Conservation (phyloP, 2,329 filamentous ascomycete genomes). For the Monosporascus sp. region DNA sequence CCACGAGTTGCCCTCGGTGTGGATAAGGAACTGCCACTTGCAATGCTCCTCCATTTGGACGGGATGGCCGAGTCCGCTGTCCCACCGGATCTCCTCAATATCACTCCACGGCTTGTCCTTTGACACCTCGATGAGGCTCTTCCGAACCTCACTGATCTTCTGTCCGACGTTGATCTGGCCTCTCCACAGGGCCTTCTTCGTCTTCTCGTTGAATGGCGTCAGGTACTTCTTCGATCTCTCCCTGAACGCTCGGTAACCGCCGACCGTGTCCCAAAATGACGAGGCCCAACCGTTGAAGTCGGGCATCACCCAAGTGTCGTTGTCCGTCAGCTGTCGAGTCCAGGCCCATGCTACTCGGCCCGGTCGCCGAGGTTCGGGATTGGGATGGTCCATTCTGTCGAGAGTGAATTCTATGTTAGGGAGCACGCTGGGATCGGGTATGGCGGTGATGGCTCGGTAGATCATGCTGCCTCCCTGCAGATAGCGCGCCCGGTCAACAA, state of each 20-base stretch:
- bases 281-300: conserved; percentile 50
- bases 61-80: conserved; percentile 34
- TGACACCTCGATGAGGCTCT: conserved; percentile 1
- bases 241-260: conserved; percentile 36
- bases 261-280: conserved; percentile 38
- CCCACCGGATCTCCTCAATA: conserved; percentile 3
- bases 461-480: conserved; percentile 35
- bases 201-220: conserved; percentile 3
- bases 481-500: conserved; percentile 1
- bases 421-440: conserved; percentile 30
- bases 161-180: conserved; percentile 3
- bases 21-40: conserved; percentile 39
- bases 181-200: conserved; percentile 5
- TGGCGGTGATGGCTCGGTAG: conserved; percentile 39
- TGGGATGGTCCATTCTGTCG: conserved; percentile 37
- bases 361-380: conserved; percentile 13
- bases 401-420: conserved; percentile 45
- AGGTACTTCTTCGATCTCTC: conserved; percentile 2
- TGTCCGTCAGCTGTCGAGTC: conserved; percentile 31
- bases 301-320: conserved; percentile 42
- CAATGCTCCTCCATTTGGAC: conserved; percentile 47
- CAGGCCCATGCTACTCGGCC: conserved; percentile 35
- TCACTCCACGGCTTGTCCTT: conserved; percentile 1
- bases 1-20: conserved; percentile 48
- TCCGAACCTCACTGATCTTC: conserved; percentile 1